Evolutionary conservation across 1,284 basidiomycete genomes (phyloP).

Genomic region (Agroathelia rolfsii): DNA sequence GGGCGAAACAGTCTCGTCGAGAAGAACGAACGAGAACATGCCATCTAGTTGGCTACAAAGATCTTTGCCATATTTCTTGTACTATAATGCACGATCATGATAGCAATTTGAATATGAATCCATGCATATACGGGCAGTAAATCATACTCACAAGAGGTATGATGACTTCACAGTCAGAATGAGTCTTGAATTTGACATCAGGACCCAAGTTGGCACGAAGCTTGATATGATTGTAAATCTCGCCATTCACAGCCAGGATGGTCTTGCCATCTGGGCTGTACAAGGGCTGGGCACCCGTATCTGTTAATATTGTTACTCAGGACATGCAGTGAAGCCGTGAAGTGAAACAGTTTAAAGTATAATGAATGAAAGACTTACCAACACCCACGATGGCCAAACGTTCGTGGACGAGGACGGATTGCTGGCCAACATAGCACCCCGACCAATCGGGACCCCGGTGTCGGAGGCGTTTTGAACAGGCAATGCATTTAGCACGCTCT

Average conservation of each 20-base stretch:
- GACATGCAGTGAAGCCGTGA: slow-evolving; percentile 6
- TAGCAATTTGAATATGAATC: slow-evolving; percentile 4
- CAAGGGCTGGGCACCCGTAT: slow-evolving; percentile 95
- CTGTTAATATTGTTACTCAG: slow-evolving; percentile 42
- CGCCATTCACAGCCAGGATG: slow-evolving; percentile 93
- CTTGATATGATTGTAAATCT: slow-evolving; percentile 96
- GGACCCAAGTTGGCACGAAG: slow-evolving; percentile 65
- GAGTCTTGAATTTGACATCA: slow-evolving; percentile 84
- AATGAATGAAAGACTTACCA: slow-evolving; percentile 45
- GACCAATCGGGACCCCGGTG: slow-evolving; percentile 97
- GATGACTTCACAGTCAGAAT: slow-evolving; percentile 98
- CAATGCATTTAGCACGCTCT: slow-evolving; percentile 69
- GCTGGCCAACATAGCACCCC: slow-evolving; percentile 79
- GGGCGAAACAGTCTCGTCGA: slow-evolving; percentile 88
- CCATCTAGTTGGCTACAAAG: slow-evolving; percentile 85
- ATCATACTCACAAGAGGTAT: slow-evolving; percentile 71
- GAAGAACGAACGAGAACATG: slow-evolving; percentile 97
- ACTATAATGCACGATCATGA: slow-evolving; percentile 38
- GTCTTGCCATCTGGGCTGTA: slow-evolving; percentile 80
- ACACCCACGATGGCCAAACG: slow-evolving; percentile 97
- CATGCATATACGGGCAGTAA: neutral
- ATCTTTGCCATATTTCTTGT: slow-evolving; percentile 71
- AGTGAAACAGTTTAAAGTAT: slow-evolving; percentile 1
- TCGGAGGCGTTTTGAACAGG: slow-evolving; percentile 80
- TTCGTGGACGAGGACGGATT: slow-evolving; percentile 80